Evolutionary conservation across 2,329 filamentous ascomycete species (phyloP).

Genomic region (Zarea fungicola): DNA sequence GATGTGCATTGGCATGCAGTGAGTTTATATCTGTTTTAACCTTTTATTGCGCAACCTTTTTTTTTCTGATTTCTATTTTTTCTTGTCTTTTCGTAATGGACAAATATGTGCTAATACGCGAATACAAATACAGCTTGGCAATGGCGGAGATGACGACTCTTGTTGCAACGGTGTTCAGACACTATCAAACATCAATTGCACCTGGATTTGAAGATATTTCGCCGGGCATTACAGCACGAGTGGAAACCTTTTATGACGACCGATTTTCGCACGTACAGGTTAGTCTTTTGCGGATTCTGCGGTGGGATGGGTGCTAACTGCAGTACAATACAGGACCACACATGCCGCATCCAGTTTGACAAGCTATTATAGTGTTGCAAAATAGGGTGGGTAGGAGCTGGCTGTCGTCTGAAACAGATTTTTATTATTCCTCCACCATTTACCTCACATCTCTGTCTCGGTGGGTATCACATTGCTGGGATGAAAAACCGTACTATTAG

Average conservation of each 20-base stretch:
- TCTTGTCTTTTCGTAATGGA: background rate
- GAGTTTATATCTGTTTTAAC: background rate
- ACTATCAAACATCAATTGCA: constrained; percentile 11
- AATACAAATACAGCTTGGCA: constrained; percentile 12
- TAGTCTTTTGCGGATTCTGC: background rate
- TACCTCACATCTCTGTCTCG: too few relatives aligned
- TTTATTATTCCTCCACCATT: too few relatives aligned
- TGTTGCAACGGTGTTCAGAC: constrained; percentile 10
- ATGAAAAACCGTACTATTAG: too few relatives aligned
- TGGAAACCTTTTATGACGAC: constrained; percentile 15
- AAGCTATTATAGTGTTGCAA: background rate
- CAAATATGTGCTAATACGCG: too few relatives aligned
- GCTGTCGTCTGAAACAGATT: too few relatives aligned
- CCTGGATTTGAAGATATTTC: constrained; percentile 9
- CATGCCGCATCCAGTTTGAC: background rate
- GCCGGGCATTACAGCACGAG: constrained; percentile 14
- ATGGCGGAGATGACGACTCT: constrained; percentile 17
- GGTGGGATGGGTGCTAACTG: background rate
- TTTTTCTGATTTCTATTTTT: background rate
- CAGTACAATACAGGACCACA: background rate
- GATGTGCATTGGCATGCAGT: constrained; percentile 18
- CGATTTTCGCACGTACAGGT: background rate
- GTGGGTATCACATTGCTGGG: too few relatives aligned
- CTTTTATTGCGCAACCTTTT: background rate
- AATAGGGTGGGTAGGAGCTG: too few relatives aligned